Evolutionary conservation across 2,329 filamentous ascomycete species (phyloP), one percentile per base, ranked within the genome.

Genomic region (Curvularia eragrostidis): DNA sequence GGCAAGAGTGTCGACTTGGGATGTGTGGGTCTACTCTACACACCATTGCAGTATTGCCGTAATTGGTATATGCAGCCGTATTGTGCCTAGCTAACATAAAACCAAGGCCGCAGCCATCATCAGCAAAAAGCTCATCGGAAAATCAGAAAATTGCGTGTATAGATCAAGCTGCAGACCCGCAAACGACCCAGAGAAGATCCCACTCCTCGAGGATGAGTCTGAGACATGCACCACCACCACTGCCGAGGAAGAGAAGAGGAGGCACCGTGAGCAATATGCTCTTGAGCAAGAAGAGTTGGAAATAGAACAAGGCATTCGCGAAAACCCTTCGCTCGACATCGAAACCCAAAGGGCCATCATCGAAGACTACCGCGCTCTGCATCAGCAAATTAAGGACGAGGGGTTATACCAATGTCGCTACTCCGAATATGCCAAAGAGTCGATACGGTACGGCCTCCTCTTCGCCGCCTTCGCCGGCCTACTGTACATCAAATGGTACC

Each of bases 381-480:
- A 88, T 66, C 77, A 85, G 61, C 77, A 78, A 41, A 71, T 89
- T 60, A 78, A 81, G 50, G 81, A 83, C 8, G 77, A 81, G 58
- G 86, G 86, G 2, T 78, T 85, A 18, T 89, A 89, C 74, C 62
- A 83, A 9, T 89, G 87, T 63, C 80, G 76, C 1, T 88, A 87
- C 72, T 63, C 75, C 1, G 83, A 84, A 41, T 89, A 89, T 58
- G 83, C 72, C 58, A 84, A 84, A 71, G 87, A 89, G 69, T 74
- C 80, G 64, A 61, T 78, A n/a, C 83, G 87, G 10, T 88, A 87
- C 65, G 65, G 70, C 0, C 62, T 75, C 0, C 71, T 89, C 6
- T 88, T 89, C 56, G 65, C 59, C 0, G 54, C 71, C 0, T 88
- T 85, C 66, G 54, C 82, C 9, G 68, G 78, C 18, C 65, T 80